These are phyloP conservation scores for Blastocystis sp. DNA, from an alignment of 352 stramenopile species.

Conservation along the genomic window DNA sequence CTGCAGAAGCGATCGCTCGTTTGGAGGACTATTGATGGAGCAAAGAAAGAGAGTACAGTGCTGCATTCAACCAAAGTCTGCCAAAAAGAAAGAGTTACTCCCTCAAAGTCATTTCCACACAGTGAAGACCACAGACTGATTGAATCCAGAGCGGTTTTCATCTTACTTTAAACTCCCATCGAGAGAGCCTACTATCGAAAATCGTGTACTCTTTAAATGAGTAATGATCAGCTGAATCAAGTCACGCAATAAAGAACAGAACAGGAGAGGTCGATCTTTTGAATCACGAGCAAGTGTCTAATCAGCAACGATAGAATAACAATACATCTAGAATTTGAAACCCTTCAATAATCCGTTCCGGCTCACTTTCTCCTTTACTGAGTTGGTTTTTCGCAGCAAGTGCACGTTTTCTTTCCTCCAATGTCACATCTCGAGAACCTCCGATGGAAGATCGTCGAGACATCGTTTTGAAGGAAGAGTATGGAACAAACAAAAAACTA, in stretches of 20 bases:
- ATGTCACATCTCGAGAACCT: neutral
- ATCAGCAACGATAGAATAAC: neutral
- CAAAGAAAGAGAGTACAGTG: neutral
- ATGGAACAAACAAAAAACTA: constrained; percentile 37
- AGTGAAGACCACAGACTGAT: constrained; percentile 28
- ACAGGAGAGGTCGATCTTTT: constrained; percentile 11
- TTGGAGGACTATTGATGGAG: neutral
- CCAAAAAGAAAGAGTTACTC: constrained; percentile 11
- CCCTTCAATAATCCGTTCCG: constrained; percentile 1
- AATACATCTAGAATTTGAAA: constrained; percentile 36
- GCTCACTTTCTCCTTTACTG: neutral
- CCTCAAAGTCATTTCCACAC: constrained; percentile 28
- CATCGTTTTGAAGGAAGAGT: neutral
- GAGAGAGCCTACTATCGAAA: neutral
- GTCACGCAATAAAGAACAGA: constrained; percentile 35
- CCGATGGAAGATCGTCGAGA: neutral
- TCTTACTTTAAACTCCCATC: neutral
- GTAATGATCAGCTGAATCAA: neutral
- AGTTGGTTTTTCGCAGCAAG: constrained; percentile 25
- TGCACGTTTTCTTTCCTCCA: constrained; percentile 5
- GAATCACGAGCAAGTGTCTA: constrained; percentile 44
- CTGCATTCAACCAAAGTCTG: constrained; percentile 39
- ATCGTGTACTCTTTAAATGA: neutral
- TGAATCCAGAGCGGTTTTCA: constrained; percentile 34
- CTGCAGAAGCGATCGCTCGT: neutral